Percentiles rank a stretch among this genome's conserved stretches.
These are phyloP conservation scores for Allantophomopsis cytisporea DNA, from an alignment of 2,329 filamentous ascomycete species.

Conservation along the genomic window DNA sequence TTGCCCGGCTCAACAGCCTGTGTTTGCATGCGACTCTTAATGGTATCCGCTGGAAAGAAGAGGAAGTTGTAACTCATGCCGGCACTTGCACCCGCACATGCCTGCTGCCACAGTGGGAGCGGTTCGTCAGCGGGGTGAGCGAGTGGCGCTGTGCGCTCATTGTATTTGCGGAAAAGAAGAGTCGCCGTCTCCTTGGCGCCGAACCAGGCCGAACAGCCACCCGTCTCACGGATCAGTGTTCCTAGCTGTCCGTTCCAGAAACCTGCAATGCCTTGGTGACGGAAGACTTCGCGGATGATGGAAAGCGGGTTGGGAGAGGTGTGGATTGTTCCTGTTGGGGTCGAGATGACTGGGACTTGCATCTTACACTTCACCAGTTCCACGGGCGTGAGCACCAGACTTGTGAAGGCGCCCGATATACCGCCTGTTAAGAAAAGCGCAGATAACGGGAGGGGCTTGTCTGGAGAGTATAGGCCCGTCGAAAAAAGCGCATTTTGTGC, in stretches of 20 bases:
- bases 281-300: conserved; percentile 69
- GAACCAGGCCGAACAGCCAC: conserved; percentile 91
- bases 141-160: conserved; percentile 14
- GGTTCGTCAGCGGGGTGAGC: conserved; percentile 22
- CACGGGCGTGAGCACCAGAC: conserved; percentile 82
- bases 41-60: conserved; percentile 93
- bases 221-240: conserved; percentile 86
- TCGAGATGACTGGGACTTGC: conserved; percentile 49
- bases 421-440: conserved; percentile 72
- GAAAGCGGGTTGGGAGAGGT: conserved; percentile 47
- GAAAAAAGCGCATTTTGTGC: conserved; percentile 53
- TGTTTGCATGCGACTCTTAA: conserved; percentile 96
- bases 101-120: conserved; percentile 75
- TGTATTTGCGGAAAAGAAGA: conserved; percentile 50
- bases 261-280: conserved; percentile 66
- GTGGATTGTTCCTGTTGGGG: conserved; percentile 24
- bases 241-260: conserved; percentile 96
- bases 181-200: conserved; percentile 75
- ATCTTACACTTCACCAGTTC: conserved; percentile 98
- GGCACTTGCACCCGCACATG: conserved; percentile 72
- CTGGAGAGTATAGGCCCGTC: conserved; percentile 31
- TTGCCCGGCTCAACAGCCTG: conserved; percentile 41
- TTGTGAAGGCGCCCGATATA: conserved; percentile 78
- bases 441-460: conserved; percentile 55
- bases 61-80: conserved; percentile 94